Base-by-base conservation (phyloP, 352 stramenopile species). In the Phytopythium litorale region DNA sequence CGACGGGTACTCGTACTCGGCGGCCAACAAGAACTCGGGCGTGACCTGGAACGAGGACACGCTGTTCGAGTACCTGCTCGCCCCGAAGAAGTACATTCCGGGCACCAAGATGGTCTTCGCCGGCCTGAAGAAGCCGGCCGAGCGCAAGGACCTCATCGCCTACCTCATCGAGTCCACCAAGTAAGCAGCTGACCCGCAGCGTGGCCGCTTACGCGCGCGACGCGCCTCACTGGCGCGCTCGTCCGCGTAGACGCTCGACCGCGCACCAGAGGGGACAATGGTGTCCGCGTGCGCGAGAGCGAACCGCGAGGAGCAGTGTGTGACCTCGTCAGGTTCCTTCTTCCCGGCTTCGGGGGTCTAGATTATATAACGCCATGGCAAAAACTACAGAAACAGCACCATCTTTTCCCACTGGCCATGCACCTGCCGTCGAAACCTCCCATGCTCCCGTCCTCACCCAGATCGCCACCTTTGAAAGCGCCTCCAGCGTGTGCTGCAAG, bases 21-120 rank as follows among this genome's bases (percentile, higher is more conserved):
- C 84, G 45, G 97, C 97, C 67, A 99, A 99, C 89, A 99, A 99
- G 92, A 99, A 99, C 81, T 98, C 90, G 69, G 87, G 87, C 46
- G 89, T 99, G 62, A 82, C 78, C 16, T 99, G 97, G 97, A 97
- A 79, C 19, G 96, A 99, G 54, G 92, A 98, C 68, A 99, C 97
- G 49, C 79, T 99, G 21, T 99, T 99, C 72, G 96, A 99, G 66
- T 99, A 99, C 87, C 86, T 99, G 46, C 85, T 98, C 37, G 97
- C 97, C 56, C 98, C 98, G 18, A 99, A 99, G 94, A 99, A 99
- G 88, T 99, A 99, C 95, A 99, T 99, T 73, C 99, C 98, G 94
- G 97, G 98, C 72, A 99, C 98, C 60, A 99, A 99, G 88, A 99
- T 99, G 98, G 96, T 99, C 48, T 99, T 99, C 67, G 98, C 98